A percentile compares a stretch with the other conserved stretches of the same genome.
phyloP scores from a whole-genome alignment of 495 filamentous ascomycete genomes.

The Lasiosphaeria hispida region DNA sequence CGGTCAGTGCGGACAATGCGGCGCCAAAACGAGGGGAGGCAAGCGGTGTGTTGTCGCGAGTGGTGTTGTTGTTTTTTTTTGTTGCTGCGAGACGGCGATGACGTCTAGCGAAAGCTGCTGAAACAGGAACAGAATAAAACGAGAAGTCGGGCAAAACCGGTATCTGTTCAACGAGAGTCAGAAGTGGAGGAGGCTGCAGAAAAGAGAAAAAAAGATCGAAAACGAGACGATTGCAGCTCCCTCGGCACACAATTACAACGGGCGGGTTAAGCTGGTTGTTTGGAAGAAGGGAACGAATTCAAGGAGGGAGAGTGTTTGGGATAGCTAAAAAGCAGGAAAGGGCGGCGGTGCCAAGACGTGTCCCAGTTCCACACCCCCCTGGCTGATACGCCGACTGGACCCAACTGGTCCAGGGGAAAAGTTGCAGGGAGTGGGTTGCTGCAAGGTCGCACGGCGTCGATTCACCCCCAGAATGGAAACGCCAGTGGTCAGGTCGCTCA shows the following conservation, averaged over 20 bases:
- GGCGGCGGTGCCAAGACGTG: conserved; percentile 12
- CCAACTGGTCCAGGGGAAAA: no score
- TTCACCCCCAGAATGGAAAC: neutral
- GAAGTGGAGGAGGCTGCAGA: conserved; percentile 28
- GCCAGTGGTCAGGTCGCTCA: conserved; percentile 4
- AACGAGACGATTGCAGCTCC: conserved; percentile 15
- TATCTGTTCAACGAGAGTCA: conserved; percentile 37
- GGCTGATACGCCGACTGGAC: no score
- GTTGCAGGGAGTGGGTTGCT: neutral
- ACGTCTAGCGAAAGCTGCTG: conserved; percentile 3
- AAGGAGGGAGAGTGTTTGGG: neutral
- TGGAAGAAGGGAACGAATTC: conserved; percentile 1
- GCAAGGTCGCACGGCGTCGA: neutral
- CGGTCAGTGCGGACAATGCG: no score
- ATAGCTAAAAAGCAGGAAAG: conserved; percentile 13
- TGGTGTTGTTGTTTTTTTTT: neutral
- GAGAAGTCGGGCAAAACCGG: conserved; percentile 11
- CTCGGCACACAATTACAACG: conserved; percentile 15
- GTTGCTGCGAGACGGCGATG: neutral
- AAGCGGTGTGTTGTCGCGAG: no score
- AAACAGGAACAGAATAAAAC: conserved; percentile 10
- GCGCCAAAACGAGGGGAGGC: no score
- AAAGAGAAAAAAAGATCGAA: conserved; percentile 14
- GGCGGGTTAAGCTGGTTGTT: neutral
- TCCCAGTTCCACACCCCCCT: conserved; percentile 2